Percentiles rank a stretch among this genome's conserved stretches.
Conservation (phyloP, 768 basidiomycete genomes). For the Chalciporus pseudorubinellus region DNA sequence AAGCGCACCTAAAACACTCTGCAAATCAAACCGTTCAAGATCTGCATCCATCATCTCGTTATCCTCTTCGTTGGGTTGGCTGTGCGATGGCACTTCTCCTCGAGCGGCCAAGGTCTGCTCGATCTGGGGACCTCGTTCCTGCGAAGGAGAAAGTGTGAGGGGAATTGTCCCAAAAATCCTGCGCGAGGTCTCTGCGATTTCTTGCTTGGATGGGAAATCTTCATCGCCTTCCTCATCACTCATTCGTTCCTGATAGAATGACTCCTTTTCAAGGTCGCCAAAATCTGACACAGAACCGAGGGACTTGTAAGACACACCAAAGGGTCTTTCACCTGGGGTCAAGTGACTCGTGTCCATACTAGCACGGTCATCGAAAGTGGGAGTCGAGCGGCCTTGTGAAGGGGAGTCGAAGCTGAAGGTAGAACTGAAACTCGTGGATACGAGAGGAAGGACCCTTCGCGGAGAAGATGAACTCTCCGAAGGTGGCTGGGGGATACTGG, state of each 20-base stretch:
- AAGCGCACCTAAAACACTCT: constrained; percentile 55
- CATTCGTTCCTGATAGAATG: constrained; percentile 14
- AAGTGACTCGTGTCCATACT: constrained; percentile 17
- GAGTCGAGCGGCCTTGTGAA: constrained; percentile 27
- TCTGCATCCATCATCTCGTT: constrained; percentile 36
- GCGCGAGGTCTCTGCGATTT: constrained; percentile 47
- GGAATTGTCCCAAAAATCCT: constrained; percentile 46
- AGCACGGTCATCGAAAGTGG: constrained; percentile 18
- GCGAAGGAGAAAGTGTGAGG: constrained; percentile 16
- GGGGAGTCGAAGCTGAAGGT: constrained; percentile 27
- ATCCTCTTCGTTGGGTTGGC: constrained; percentile 19
- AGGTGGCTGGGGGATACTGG: not conserved
- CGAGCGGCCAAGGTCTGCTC: not conserved
- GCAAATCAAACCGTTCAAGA: constrained; percentile 57
- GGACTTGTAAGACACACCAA: constrained; percentile 43
- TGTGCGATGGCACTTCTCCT: constrained; percentile 28
- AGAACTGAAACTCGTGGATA: constrained; percentile 23
- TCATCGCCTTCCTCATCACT: constrained; percentile 13
- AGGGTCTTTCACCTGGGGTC: constrained; percentile 13
- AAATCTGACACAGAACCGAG: constrained; percentile 62
- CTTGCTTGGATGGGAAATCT: constrained; percentile 48
- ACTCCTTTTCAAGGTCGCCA: constrained; percentile 41
- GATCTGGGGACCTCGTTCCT: constrained; percentile 8
- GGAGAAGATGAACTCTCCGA: not conserved
- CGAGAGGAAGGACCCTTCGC: constrained; percentile 4